Evolutionary conservation across 2,329 filamentous ascomycete species (phyloP).

Genomic region (Xylaria sp.): DNA sequence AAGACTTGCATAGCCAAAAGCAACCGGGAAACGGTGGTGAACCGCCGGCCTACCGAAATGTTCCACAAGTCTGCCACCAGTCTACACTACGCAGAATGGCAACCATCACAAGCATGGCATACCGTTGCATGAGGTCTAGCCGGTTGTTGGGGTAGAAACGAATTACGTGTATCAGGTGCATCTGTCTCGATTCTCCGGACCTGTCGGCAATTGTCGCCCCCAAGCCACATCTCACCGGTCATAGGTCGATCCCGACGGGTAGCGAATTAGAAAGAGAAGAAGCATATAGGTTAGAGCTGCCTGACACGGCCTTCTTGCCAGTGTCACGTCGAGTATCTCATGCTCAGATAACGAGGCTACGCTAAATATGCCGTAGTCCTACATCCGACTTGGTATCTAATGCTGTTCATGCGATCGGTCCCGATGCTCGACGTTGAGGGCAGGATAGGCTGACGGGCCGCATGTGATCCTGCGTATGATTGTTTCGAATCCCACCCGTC

Average conservation of each 20-base stretch:
- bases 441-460: neutral
- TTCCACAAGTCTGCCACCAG: neutral
- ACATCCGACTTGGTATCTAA: neutral
- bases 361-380: neutral
- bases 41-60: neutral
- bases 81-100: neutral
- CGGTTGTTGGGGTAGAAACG: neutral
- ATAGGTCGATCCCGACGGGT: neutral
- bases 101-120: neutral
- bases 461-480: conserved; percentile 5
- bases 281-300: neutral
- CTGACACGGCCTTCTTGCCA: neutral
- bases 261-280: neutral
- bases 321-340: neutral
- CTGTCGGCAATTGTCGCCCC: conserved; percentile 5
- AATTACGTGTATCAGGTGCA: neutral
- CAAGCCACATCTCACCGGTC: neutral
- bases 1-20: neutral
- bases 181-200: neutral
- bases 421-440: neutral
- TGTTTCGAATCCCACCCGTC: conserved; percentile 5
- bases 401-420: conserved; percentile 1
- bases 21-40: neutral
- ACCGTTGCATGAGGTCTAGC: neutral
- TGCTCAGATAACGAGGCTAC: conserved; percentile 6